phyloP scores from a whole-genome alignment of 495 filamentous ascomycete genomes.

The Trichoderma asperelloides region DNA sequence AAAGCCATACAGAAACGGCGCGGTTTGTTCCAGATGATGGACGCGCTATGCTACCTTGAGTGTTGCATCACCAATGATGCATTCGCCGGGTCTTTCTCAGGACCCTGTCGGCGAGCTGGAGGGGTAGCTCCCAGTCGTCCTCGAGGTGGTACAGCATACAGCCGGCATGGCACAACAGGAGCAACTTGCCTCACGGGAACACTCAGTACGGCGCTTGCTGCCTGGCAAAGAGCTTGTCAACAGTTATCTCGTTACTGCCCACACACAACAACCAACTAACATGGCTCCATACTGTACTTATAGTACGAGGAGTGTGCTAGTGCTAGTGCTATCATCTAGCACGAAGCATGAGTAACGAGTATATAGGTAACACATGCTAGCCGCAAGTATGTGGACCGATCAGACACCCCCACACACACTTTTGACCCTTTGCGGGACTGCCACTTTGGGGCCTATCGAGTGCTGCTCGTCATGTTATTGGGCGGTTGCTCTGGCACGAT shows the following conservation, averaged over 20 bases:
- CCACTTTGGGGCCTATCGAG: neutral
- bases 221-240: too few relatives aligned
- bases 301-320: too few relatives aligned
- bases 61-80: too few relatives aligned
- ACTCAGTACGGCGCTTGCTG: too few relatives aligned
- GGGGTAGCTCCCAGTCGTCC: neutral
- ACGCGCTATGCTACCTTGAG: neutral
- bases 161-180: too few relatives aligned
- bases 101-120: neutral
- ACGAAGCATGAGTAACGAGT: neutral
- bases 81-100: neutral
- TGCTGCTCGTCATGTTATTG: neutral
- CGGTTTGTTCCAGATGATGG: neutral
- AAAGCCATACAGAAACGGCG: neutral
- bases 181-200: too few relatives aligned
- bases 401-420: neutral
- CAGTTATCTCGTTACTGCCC: too few relatives aligned
- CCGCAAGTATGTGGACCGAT: neutral
- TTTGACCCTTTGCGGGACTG: neutral
- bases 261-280: too few relatives aligned
- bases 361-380: neutral
- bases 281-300: too few relatives aligned
- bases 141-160: too few relatives aligned
- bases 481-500: neutral
- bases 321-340: neutral